These are phyloP conservation scores for Mortierella claussenii DNA, from an alignment of 192 early-diverging fungal species.

Conservation along the genomic window DNA sequence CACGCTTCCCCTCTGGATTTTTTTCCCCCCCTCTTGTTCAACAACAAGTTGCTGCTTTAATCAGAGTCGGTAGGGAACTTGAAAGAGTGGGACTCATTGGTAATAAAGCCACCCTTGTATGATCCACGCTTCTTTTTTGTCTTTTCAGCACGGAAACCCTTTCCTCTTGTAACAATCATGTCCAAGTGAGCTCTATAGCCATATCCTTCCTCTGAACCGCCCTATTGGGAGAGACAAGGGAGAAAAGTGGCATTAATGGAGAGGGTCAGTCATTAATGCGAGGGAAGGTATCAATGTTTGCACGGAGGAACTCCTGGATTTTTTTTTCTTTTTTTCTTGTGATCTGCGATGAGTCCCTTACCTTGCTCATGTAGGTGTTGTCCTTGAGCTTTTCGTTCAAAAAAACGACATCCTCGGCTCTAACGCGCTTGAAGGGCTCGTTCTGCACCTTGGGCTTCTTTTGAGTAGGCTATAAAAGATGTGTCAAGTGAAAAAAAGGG, in stretches of 20 bases:
- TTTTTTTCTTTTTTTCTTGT: background rate
- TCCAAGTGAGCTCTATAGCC: slow-evolving; percentile 95
- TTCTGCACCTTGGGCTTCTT: slow-evolving; percentile 48
- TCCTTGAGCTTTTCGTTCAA: slow-evolving; percentile 83
- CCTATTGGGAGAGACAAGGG: slow-evolving; percentile 19
- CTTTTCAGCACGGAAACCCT: slow-evolving; percentile 95
- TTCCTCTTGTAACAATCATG: slow-evolving; percentile 88
- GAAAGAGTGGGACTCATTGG: slow-evolving; percentile 85
- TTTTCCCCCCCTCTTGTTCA: background rate
- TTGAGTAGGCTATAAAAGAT: background rate
- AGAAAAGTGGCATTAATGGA: background rate
- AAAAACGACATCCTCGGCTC: slow-evolving; percentile 84
- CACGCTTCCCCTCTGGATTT: too few species aligned
- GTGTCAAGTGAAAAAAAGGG: background rate
- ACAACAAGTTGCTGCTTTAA: background rate
- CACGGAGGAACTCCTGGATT: too few species aligned
- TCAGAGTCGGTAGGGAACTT: slow-evolving; percentile 72
- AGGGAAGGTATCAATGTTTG: too few species aligned
- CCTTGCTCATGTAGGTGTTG: slow-evolving; percentile 79
- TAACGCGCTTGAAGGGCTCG: slow-evolving; percentile 87
- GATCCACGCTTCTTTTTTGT: slow-evolving; percentile 97
- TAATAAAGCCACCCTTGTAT: slow-evolving; percentile 93
- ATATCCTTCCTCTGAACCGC: slow-evolving; percentile 78
- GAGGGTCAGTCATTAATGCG: background rate
- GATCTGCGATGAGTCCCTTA: too few species aligned